phyloP scores from a whole-genome alignment of 305 asterid species.

The Fraxinus ornus region DNA sequence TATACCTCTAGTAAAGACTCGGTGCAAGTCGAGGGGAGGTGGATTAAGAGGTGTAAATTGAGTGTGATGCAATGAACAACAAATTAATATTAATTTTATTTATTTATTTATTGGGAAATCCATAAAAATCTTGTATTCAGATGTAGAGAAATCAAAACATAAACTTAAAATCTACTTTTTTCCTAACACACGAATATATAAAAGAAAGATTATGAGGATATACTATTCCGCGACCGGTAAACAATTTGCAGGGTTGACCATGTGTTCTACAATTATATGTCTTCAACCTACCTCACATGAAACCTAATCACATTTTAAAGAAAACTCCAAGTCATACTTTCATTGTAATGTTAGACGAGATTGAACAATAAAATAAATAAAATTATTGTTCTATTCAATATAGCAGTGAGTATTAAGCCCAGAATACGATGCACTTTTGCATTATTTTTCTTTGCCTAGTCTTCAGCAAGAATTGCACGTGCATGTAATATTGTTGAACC shows the following conservation, averaged over 20 bases:
- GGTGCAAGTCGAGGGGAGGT: neutral
- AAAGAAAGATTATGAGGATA: neutral
- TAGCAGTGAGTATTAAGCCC: neutral
- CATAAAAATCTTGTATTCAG: neutral
- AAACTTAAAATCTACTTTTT: neutral
- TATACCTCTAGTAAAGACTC: neutral
- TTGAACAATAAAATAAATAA: neutral
- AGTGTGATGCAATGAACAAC: neutral
- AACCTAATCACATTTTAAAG: neutral
- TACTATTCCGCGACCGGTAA: neutral
- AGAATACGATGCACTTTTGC: neutral
- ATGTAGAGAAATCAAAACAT: neutral
- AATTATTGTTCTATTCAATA: too few species aligned
- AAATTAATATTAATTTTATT: too few species aligned
- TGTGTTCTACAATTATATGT: neutral
- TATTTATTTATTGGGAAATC: too few species aligned
- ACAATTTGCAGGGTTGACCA: neutral
- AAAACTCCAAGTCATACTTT: neutral
- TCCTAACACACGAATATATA: neutral
- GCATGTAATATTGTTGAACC: neutral
- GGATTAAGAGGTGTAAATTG: neutral
- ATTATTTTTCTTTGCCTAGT: neutral
- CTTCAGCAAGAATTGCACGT: neutral
- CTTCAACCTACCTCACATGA: neutral
- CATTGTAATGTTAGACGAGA: too few species aligned